phyloP scores from a whole-genome alignment of 169 alveolate species.

The Cryptosporidium meleagridis region DNA sequence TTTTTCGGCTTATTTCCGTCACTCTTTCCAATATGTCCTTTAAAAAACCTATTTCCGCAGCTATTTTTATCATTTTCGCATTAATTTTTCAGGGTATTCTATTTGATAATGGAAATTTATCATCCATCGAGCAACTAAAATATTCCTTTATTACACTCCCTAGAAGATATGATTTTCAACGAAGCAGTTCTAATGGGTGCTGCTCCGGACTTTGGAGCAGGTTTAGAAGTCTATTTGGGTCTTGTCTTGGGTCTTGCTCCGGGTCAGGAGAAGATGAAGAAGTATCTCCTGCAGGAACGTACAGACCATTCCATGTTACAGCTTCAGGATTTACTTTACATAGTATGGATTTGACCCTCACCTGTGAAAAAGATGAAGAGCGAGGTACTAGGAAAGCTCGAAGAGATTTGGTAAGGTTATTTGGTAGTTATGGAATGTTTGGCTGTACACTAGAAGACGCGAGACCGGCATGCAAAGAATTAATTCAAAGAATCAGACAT shows the following conservation, averaged over 20 bases:
- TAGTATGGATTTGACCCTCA: too few species aligned
- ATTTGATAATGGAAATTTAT: background rate
- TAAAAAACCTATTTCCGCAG: background rate
- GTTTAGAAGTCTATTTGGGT: too few species aligned
- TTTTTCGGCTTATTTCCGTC: background rate
- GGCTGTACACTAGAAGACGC: background rate
- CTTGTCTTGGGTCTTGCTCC: too few species aligned
- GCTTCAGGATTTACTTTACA: too few species aligned
- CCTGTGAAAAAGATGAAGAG: too few species aligned
- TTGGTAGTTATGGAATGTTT: background rate
- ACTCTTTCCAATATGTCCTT: background rate
- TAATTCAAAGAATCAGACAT: background rate
- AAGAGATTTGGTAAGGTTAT: background rate
- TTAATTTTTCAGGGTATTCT: background rate
- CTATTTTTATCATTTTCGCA: background rate
- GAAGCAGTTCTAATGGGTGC: too few species aligned
- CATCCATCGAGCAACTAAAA: background rate
- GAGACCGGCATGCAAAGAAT: background rate
- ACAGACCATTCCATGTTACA: too few species aligned
- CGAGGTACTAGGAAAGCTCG: background rate
- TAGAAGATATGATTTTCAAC: background rate
- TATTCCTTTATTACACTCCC: background rate
- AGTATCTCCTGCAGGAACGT: too few species aligned
- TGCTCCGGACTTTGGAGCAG: too few species aligned
- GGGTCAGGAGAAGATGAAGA: too few species aligned